Evolutionary conservation across 257 asterid species (phyloP), one percentile per base, ranked within the genome.

Genomic region (Jaltomata sinuosa): DNA sequence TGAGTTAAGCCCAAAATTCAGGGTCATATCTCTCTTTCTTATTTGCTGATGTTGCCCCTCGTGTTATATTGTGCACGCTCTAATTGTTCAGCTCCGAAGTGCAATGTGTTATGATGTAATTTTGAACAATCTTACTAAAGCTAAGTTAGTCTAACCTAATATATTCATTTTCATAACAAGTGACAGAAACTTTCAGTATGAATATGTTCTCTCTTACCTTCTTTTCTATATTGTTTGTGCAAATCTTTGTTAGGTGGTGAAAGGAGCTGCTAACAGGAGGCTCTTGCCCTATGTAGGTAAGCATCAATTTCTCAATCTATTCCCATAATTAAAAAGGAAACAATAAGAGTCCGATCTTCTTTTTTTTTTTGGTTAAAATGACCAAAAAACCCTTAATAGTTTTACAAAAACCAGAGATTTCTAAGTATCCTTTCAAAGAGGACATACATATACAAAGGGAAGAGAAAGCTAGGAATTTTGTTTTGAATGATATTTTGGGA

Each of bases 211-310:
- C 21, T 27, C 52, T 45, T 54, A 25, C 67, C 38, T 6, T 15
- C 1, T 36, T 36, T 4, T 57, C 19, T 16, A n/a, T 74, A 5
- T 34, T 2, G 2, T 50, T 1, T 27, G 5, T 54, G 65, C 27
- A 9, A 31, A 31, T 8, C 11, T 27, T 45, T 18, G 57, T 68
- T 49, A 93, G 97, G 93, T 90, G 89, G 93, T 90, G 84, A 91
- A 54, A 91, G 94, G 94, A 36, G 83, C 65, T 52, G 83, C 65
- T 52, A 91, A 91, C 81, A 84, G 94, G 80, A 91, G 93, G 92
- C 92, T 91, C 8, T 61, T 91, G n/a, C 82, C 90, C 32, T 89
- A 71, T 59, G 55, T 88, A 67, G 97, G 96, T 94, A 88, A 12
- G 79, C 10, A 3, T 57, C 57, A 54, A 11, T 84, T 25, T 0